These are phyloP conservation scores for Castanea mollissima DNA, from an alignment of 306 rosid species.

Conservation along the genomic window DNA sequence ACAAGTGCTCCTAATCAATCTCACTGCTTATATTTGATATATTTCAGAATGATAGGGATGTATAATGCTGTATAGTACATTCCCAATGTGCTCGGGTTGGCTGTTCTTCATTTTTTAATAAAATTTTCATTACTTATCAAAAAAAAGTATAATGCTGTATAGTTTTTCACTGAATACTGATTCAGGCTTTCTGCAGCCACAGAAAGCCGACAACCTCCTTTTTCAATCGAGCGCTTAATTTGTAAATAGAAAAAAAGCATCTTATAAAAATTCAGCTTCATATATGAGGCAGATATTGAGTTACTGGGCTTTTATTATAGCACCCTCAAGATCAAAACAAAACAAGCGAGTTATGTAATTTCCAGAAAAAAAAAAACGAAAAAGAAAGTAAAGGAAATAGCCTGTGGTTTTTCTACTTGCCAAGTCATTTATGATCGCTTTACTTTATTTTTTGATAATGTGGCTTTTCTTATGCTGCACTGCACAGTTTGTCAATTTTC, in stretches of 20 bases:
- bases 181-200: background rate
- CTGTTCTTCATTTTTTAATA: too few relatives aligned
- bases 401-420: background rate
- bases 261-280: background rate
- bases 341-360: too few relatives aligned
- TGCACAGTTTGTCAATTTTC: background rate
- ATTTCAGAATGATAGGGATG: background rate
- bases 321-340: background rate
- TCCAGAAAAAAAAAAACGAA: too few relatives aligned
- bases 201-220: background rate
- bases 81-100: too few relatives aligned
- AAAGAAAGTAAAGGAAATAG: too few relatives aligned
- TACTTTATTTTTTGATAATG: background rate
- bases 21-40: slow-evolving; percentile 5
- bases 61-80: background rate
- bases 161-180: background rate
- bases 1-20: slow-evolving; percentile 2
- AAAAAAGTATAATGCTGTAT: background rate
- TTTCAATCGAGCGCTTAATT: background rate
- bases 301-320: background rate
- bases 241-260: background rate
- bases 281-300: background rate
- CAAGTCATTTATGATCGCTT: background rate
- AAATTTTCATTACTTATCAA: too few relatives aligned
- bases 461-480: background rate